phyloP scores from a whole-genome alignment of 1,284 basidiomycete genomes.

The Fomitopsis betulina region DNA sequence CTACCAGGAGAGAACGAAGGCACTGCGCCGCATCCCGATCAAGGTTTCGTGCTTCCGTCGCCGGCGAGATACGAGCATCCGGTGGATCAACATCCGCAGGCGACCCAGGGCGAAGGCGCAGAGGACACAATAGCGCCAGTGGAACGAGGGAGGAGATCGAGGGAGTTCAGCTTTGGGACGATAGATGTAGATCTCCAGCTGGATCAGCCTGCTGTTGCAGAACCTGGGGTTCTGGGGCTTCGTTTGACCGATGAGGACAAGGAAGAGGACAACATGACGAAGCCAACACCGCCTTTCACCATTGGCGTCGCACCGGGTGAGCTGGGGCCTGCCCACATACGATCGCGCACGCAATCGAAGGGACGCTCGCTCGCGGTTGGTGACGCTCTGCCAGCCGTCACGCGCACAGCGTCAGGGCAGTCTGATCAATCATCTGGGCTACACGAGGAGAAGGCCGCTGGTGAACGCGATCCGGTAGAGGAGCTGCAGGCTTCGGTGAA shows the following conservation, averaged over 20 bases:
- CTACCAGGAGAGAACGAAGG: conserved; percentile 29
- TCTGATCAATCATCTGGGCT: conserved; percentile 6
- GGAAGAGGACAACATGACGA: conserved; percentile 16
- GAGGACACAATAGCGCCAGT: conserved; percentile 7
- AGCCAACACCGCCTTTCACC: conserved; percentile 35
- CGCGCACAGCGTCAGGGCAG: conserved; percentile 2
- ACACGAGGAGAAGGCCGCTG: conserved; percentile 1
- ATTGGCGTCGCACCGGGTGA: conserved; percentile 44
- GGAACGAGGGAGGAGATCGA: conserved; percentile 17
- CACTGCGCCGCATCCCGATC: conserved; percentile 29
- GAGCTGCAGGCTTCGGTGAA: conserved; percentile 15
- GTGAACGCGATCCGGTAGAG: conserved; percentile 7
- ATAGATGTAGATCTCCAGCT: conserved; percentile 29
- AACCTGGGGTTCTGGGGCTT: background rate
- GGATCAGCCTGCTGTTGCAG: conserved; percentile 17
- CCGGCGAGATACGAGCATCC: conserved; percentile 7
- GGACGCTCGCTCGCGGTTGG: conserved; percentile 10
- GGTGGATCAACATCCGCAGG: conserved; percentile 4
- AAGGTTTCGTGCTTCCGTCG: conserved; percentile 18
- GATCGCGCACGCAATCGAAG: conserved; percentile 30
- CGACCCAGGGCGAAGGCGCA: background rate
- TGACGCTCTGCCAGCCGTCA: background rate
- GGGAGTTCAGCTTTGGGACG: conserved; percentile 49
- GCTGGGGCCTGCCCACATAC: conserved; percentile 31
- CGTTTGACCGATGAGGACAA: conserved; percentile 1